Evolutionary conservation across 495 filamentous ascomycete genomes (phyloP).

Genomic region (Aspergillus egyptiacus): DNA sequence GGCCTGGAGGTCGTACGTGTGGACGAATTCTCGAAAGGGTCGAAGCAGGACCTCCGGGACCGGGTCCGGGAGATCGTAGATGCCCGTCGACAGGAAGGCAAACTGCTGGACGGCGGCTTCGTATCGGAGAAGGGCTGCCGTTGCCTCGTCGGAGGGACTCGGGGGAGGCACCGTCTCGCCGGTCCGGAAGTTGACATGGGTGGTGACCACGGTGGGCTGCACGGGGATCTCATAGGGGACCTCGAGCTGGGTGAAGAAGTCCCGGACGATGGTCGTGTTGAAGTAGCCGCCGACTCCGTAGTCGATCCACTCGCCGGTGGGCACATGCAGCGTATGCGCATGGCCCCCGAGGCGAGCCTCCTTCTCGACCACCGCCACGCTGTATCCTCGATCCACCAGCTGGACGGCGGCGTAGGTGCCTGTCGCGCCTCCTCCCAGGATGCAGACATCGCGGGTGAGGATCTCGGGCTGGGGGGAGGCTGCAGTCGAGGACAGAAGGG

Average conservation of each 20-base stretch:
- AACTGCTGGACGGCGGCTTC: conserved; percentile 30
- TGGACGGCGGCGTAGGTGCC: conserved; percentile 44
- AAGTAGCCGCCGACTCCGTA: conserved; percentile 37
- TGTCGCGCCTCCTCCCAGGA: conserved; percentile 44
- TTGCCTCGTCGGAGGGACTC: conserved; percentile 16
- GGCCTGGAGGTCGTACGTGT: conserved; percentile 36
- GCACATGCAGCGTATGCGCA: conserved; percentile 37
- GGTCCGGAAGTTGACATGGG: conserved; percentile 37
- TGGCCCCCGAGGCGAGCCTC: conserved; percentile 32
- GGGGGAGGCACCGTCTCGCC: conserved; percentile 24
- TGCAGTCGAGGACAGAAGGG: neutral
- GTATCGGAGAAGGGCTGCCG: conserved; percentile 27
- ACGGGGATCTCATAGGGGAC: conserved; percentile 15
- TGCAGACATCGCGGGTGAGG: conserved; percentile 28
- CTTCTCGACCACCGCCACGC: conserved; percentile 39
- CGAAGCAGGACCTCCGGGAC: conserved; percentile 42
- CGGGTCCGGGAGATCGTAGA: conserved; percentile 31
- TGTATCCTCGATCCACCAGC: conserved; percentile 34
- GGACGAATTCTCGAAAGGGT: conserved; percentile 38
- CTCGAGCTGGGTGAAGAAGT: conserved; percentile 40
- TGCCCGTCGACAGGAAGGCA: conserved; percentile 31
- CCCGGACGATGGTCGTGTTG: conserved; percentile 25
- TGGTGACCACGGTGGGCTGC: conserved; percentile 15
- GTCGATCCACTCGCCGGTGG: conserved; percentile 28
- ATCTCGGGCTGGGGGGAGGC: neutral